phyloP scores from a whole-genome alignment of 2,329 filamentous ascomycete species.

The Penicillium sp. region DNA sequence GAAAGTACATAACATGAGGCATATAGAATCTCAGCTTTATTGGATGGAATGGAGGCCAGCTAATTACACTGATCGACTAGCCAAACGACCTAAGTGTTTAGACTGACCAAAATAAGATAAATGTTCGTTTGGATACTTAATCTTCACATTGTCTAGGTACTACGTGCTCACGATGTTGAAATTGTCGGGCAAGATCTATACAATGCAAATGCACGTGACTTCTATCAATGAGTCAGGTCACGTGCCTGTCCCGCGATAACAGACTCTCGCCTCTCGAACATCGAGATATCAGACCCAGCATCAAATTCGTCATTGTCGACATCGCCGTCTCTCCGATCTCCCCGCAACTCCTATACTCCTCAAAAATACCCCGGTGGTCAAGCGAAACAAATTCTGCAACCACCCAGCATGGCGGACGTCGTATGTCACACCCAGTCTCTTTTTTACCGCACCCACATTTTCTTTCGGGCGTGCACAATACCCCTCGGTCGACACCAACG shows the following conservation, averaged over 20 bases:
- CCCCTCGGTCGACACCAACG: constrained; percentile 26
- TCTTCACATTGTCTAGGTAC: neutral
- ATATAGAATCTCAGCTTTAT: neutral
- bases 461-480: constrained; percentile 33
- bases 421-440: constrained; percentile 42
- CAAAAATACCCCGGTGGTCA: constrained; percentile 8
- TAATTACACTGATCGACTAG: neutral
- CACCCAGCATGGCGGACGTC: constrained; percentile 42
- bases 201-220: neutral
- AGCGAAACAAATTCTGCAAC: constrained; percentile 11
- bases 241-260: constrained; percentile 24
- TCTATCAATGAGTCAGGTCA: constrained; percentile 17
- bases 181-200: neutral
- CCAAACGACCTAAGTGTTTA: too few species aligned
- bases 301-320: constrained; percentile 19
- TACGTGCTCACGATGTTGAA: too few species aligned
- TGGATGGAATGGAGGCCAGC: neutral
- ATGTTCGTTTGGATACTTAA: too few species aligned
- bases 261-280: constrained; percentile 17
- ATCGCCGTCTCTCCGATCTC: constrained; percentile 2
- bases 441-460: constrained; percentile 44
- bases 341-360: neutral
- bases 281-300: constrained; percentile 18
- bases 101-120: too few species aligned
- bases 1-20: neutral